A percentile compares a stretch with the other conserved stretches of the same genome.
These are phyloP conservation scores for Malassezia globosa DNA, from an alignment of 1,284 basidiomycete species.

Conservation along the genomic window DNA sequence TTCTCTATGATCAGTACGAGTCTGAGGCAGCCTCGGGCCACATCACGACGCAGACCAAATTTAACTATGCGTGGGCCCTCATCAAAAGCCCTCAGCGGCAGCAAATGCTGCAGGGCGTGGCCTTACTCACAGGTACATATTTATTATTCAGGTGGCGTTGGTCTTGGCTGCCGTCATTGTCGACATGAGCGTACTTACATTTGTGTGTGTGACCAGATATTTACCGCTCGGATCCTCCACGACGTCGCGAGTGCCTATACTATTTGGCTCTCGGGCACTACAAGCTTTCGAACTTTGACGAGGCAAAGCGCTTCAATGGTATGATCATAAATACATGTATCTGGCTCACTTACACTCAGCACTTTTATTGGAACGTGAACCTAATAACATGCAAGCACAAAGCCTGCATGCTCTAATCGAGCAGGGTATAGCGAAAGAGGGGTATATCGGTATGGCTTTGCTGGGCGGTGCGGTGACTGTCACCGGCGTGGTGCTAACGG, in stretches of 20 bases:
- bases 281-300: conserved; percentile 90
- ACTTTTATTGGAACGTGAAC: conserved; percentile 81
- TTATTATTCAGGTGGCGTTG: background rate
- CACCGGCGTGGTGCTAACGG: conserved; percentile 68
- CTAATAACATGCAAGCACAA: conserved; percentile 82
- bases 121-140: conserved; percentile 69
- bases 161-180: too few species aligned
- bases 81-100: conserved; percentile 38
- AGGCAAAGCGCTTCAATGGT: conserved; percentile 89
- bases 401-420: conserved; percentile 77
- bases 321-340: conserved; percentile 37
- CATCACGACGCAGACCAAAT: conserved; percentile 87
- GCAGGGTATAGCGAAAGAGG: conserved; percentile 70
- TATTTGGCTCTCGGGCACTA: conserved; percentile 93
- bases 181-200: conserved; percentile 3
- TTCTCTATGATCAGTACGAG: conserved; percentile 73
- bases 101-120: conserved; percentile 63
- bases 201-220: too few species aligned
- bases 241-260: conserved; percentile 89
- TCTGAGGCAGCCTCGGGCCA: conserved; percentile 69
- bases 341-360: conserved; percentile 54
- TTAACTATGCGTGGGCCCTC: conserved; percentile 83
- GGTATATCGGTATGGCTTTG: conserved; percentile 86
- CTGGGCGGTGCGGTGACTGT: conserved; percentile 79
- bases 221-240: conserved; percentile 72